Percentiles rank a stretch among this genome's conserved stretches.
phyloP scores from a whole-genome alignment of 352 stramenopile species.

The Phytophthora pluvialis region DNA sequence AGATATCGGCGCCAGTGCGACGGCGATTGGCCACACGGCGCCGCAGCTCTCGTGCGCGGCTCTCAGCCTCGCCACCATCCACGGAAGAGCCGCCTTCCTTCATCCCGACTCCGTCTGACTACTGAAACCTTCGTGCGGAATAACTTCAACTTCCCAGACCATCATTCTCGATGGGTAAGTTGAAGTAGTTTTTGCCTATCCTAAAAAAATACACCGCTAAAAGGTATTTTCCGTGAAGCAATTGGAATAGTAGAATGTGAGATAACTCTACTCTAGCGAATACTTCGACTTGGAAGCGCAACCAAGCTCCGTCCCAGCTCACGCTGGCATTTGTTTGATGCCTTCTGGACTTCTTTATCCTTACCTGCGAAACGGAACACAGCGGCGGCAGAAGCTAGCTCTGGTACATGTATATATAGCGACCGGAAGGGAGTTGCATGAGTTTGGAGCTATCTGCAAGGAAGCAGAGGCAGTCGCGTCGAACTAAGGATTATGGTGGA shows the following conservation, averaged over 20 bases:
- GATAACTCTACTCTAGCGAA: too few species aligned
- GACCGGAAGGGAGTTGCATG: slow-evolving; percentile 2
- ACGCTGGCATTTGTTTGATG: not conserved
- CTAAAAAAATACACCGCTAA: too few species aligned
- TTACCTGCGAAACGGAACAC: slow-evolving; percentile 26
- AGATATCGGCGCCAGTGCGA: not conserved
- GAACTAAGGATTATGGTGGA: slow-evolving; percentile 16
- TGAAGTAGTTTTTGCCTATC: slow-evolving; percentile 22
- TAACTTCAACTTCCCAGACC: slow-evolving; percentile 37
- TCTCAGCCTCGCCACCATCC: slow-evolving; percentile 9
- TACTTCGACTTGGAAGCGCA: not conserved
- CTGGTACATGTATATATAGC: slow-evolving; percentile 49
- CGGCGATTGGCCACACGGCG: slow-evolving; percentile 56
- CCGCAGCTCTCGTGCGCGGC: slow-evolving; percentile 57
- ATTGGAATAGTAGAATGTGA: too few species aligned
- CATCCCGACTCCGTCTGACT: slow-evolving; percentile 9
- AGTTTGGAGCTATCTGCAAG: slow-evolving; percentile 15
- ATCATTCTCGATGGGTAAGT: slow-evolving; percentile 32
- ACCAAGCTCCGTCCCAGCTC: not conserved
- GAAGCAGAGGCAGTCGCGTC: not conserved
- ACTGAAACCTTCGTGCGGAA: slow-evolving; percentile 50
- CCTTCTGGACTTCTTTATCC: slow-evolving; percentile 20
- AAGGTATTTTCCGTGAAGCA: too few species aligned
- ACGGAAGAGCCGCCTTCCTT: slow-evolving; percentile 14
- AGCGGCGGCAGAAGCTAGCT: not conserved